Base-by-base conservation (phyloP, 2,329 filamentous ascomycete species). In the Trichoderma lentiforme region DNA sequence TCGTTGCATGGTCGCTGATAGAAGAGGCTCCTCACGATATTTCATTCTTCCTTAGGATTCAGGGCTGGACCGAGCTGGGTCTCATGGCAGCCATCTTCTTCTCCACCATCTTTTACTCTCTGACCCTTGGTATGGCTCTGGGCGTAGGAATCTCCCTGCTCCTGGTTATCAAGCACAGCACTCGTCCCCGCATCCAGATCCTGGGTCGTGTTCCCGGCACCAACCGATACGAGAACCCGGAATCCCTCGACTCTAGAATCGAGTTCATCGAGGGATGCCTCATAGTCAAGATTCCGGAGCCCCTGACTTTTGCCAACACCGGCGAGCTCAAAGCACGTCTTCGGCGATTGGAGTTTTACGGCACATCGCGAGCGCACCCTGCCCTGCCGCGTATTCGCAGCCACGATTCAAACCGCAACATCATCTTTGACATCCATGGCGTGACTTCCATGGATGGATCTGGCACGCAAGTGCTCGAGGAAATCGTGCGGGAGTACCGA, bases 351-450 rank as follows among this genome's bases (percentile, higher is more conserved):
- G 96, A 98, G 81, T 87, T 94, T 26, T 97, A 98, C 78, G 96
- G 96, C n/a, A 95, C 94, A 0, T 91, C 86, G 60, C 86, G 88
- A 68, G 94, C 93, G 0, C 96, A 98, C 77, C 96, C 96, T 0
- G 95, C 95, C 0, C 85, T 98, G 21, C 96, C 96, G 0, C 88
- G 93, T 3, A 86, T 97, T 15, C 88, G 95, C 5, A 85, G 87
- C 30, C 88, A 90, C n/a, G 92, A 95, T 73, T 91, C 93, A 77
- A 98, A 98, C 80, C 89, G 90, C 76, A 98, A 97, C 78, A 87
- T 99, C 80, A 94, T 99, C 74, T 98, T 99, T 78, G 96, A 99
- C 79, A 94, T 98, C 8, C 95, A 98, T 76, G 96, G 96, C n/a
- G 96, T 99, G 3, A 97, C 95, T 0, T 92, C 92, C 32, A 90